Base-by-base conservation (phyloP, 495 filamentous ascomycete species). In the Xylaria flabelliformis region DNA sequence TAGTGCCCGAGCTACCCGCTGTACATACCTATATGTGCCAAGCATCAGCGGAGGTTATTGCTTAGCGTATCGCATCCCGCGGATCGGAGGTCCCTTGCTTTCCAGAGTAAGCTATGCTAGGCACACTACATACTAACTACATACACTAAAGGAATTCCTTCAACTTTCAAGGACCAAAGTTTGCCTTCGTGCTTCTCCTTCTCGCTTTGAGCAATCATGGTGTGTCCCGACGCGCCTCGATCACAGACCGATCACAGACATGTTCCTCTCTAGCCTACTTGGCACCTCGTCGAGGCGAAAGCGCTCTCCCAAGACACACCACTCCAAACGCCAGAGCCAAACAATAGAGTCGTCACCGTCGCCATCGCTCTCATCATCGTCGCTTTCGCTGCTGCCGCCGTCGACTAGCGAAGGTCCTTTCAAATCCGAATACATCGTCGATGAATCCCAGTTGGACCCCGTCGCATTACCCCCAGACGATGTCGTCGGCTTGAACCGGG, bases 401-500 rank as follows among this genome's bases (percentile, higher is more conserved):
- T 61, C 19, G 62, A 19, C 59, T 12, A 13, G 3, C 59, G 69
- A 71, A 19, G 21, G 46, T 7, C 5, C 36, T 0, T 56, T 34
- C 13, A 71, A 36, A 51, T 64, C 61, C 29, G 59, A 64, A 15
- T 71, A 71, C 48, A 71, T 71, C 36, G 24, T 67, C 32, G 84
- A 86, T 48, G 83, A 84, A 67, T 73, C 82, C 6, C 81, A 89
- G 50, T 80, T 88, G 3, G 64, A 64, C 36, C 76, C 80, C 7
- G 74, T 80, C 64, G 72, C 77, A 4, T 75, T 80, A 69, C 86
- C 90, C n/a, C 80, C 86, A 21, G 84, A 83, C 36, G 85, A 90
- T 66, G 87, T 95, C 29, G 84, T 87, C 51, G 90, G 92, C 48
- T 83, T 97, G 26, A 99, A 99, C 81, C 81, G 85, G 17, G 87